Conservation (phyloP, 331 rosid genomes). For the Pyrus hybrid region DNA sequence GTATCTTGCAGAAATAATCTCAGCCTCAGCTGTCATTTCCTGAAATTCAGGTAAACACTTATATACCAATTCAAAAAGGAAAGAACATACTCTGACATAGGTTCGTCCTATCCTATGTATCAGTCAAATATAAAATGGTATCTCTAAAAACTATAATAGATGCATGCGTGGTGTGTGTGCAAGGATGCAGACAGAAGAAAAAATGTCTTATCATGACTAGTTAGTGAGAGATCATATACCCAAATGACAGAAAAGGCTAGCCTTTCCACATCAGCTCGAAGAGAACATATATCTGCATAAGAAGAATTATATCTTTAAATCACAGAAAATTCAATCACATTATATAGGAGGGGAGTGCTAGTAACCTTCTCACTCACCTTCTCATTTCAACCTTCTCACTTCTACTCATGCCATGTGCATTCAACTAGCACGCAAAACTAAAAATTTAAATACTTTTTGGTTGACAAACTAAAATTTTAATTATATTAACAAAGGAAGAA, state of each 20-base stretch:
- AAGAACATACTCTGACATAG: not conserved
- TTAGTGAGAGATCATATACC: conserved; percentile 46
- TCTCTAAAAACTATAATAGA: not conserved
- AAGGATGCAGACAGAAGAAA: not conserved
- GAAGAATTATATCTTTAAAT: conserved; percentile 11
- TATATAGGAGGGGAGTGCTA: not conserved
- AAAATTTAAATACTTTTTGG: too few relatives aligned
- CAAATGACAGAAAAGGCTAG: conserved; percentile 94
- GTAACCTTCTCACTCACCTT: too few relatives aligned
- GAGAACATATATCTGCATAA: conserved; percentile 87
- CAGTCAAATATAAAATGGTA: not conserved
- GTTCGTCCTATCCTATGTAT: not conserved
- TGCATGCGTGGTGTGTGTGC: not conserved
- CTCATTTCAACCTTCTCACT: too few relatives aligned
- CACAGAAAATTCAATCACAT: conserved; percentile 8
- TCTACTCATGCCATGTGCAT: too few relatives aligned
- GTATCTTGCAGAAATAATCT: conserved; percentile 63
- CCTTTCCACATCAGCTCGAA: conserved; percentile 97
- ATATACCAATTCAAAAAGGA: not conserved
- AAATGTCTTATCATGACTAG: conserved; percentile 3
- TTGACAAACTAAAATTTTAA: too few relatives aligned
- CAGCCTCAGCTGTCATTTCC: conserved; percentile 98
- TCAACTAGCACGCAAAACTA: too few relatives aligned
- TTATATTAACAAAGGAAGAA: too few relatives aligned
- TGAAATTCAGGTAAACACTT: conserved; percentile 29